These are phyloP conservation scores for Ogataea zsoltii DNA, from an alignment of 805 yeast species.

Conservation along the genomic window DNA sequence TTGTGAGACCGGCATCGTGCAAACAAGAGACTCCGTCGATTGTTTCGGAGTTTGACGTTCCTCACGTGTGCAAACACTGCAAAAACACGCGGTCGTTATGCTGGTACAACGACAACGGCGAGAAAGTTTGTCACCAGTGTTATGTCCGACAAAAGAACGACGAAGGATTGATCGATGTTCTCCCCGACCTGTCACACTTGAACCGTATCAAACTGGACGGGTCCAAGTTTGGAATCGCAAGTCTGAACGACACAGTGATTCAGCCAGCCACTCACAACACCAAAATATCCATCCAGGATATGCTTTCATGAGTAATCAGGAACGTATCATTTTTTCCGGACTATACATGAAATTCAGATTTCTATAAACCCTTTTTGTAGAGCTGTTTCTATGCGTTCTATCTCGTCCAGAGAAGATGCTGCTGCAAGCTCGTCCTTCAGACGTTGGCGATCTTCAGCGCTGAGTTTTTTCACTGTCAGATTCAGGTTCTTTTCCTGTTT, in stretches of 20 bases:
- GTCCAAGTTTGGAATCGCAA: slow-evolving; percentile 22
- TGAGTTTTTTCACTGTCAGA: slow-evolving; percentile 42
- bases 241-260: slow-evolving; percentile 13
- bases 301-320: slow-evolving; percentile 15
- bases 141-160: slow-evolving; percentile 25
- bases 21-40: not conserved
- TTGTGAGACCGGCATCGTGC: not conserved
- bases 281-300: slow-evolving; percentile 23
- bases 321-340: not conserved
- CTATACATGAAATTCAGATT: not conserved
- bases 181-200: slow-evolving; percentile 26
- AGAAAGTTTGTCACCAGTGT: slow-evolving; percentile 29
- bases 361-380: slow-evolving; percentile 38
- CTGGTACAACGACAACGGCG: slow-evolving; percentile 21
- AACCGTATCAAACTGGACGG: slow-evolving; percentile 17
- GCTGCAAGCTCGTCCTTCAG: slow-evolving; percentile 54
- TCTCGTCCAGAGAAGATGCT: slow-evolving; percentile 74
- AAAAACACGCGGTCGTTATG: slow-evolving; percentile 20
- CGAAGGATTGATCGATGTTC: slow-evolving; percentile 23
- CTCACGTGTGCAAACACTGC: slow-evolving; percentile 21
- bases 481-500: slow-evolving; percentile 20
- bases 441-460: slow-evolving; percentile 51
- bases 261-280: slow-evolving; percentile 2
- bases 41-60: not conserved
- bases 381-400: slow-evolving; percentile 64